Percentiles rank a stretch among this genome's conserved stretches.
Evolutionary conservation across 73 alveolate genomes (phyloP).

Genomic region (Loxodes magnus): DNA sequence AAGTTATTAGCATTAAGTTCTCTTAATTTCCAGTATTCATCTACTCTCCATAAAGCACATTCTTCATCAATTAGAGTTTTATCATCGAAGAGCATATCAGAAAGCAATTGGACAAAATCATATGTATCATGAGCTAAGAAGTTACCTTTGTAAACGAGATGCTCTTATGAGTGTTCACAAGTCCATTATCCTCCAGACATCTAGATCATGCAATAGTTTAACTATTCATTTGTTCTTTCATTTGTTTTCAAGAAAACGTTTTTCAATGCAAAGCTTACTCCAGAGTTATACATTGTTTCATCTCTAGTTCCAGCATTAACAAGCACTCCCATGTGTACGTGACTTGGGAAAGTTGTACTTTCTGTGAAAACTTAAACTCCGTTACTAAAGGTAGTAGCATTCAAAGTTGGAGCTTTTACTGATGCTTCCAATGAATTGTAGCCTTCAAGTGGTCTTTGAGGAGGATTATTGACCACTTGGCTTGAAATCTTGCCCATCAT

Average conservation of each 20-base stretch:
- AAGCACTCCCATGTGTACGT: constrained; percentile 62
- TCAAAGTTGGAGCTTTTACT: constrained; percentile 29
- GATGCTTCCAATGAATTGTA: constrained; percentile 25
- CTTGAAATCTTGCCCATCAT: no score
- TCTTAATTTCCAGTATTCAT: constrained; percentile 16
- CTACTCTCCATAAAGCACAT: constrained; percentile 29
- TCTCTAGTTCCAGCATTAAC: constrained; percentile 74
- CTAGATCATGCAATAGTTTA: constrained; percentile 70
- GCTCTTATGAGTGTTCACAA: constrained; percentile 65
- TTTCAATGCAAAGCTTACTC: constrained; percentile 47
- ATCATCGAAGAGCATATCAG: constrained; percentile 61
- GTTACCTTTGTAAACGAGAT: constrained; percentile 52
- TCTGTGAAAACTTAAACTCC: constrained; percentile 75
- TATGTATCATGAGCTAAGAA: constrained; percentile 63
- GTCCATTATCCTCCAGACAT: constrained; percentile 69
- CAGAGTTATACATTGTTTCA: constrained; percentile 65
- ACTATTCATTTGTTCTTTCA: constrained; percentile 61
- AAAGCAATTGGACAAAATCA: constrained; percentile 55
- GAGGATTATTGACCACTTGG: no score
- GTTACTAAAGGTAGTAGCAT: constrained; percentile 49
- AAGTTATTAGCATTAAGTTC: constrained; percentile 14
- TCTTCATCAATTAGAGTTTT: constrained; percentile 29
- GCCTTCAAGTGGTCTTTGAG: no score
- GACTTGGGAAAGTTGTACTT: constrained; percentile 52
- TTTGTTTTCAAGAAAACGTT: constrained; percentile 57